Base-by-base conservation (phyloP, 1,284 basidiomycete genomes). In the Hortiboletus rubellus region DNA sequence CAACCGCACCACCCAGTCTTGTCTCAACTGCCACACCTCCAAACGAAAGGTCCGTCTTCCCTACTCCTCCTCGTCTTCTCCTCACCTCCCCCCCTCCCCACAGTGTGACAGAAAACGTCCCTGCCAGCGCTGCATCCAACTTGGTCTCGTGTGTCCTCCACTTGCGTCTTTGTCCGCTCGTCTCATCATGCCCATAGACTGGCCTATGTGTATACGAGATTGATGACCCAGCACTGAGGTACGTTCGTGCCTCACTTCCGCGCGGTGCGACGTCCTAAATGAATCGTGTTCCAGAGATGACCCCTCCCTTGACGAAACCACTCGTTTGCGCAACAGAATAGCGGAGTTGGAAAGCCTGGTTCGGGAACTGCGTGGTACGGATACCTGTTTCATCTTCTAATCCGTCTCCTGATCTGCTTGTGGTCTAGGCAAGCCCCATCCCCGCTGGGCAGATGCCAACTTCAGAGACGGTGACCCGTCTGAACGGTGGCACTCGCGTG, bases 191-290 rank as follows among this genome's bases (percentile, higher is more conserved):
- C 33, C 47, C 57, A 3, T 60, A 92, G 88, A 95, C 92, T 22
- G 93, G 92, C 41, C 86, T 94, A 18, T 95, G 92, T 70, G 92
- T 95, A 0, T 95, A 95, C 66, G 92, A 95, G 69, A 90, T 94
- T 57, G 93, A 94, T 71, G 92, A 95, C 73, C 88, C 90, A 14
- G 85, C 89, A 11, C 77, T 91, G 52, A 81, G 89, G 91, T 91
- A 65, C 65, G 82, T 55, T 44, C 50, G 8, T 27, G 14, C 40
- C 60, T 38, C 30, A 45, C 45, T 44, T 52, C 46, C 54, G 36
- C 52, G 36, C 24, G 9, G 7, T 14, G 5, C 50, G 17, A n/a
- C 37, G 22, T 57, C 33, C 60, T 62, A 42, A 63, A 53, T 55
- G 24, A 53, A 50, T 37, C 52, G n/a, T 17, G 38, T 52, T 54